A percentile compares a stretch with the other conserved stretches of the same genome.
Evolutionary conservation across 163 green algal genomes (phyloP).

Genomic region (Chloroidium sp.): DNA sequence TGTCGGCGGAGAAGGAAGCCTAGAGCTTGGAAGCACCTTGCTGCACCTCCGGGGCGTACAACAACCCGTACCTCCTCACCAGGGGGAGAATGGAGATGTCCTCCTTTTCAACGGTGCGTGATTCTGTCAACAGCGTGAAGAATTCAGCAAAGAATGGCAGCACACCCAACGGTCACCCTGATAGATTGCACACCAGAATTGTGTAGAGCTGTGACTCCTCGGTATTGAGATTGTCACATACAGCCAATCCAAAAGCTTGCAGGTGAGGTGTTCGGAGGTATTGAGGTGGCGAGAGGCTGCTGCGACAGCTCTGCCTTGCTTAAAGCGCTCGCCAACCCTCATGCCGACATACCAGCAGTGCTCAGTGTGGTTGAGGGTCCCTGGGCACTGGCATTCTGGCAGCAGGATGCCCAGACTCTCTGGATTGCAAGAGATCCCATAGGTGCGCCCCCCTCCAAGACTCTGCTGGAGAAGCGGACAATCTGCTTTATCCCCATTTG

Average conservation of each 20-base stretch:
- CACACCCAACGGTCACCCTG: too few relatives aligned
- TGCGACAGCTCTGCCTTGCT: slow-evolving; percentile 40
- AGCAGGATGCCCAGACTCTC: slow-evolving; percentile 32
- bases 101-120: slow-evolving; percentile 65
- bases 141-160: too few relatives aligned
- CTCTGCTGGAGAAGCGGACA: background rate
- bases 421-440: slow-evolving; percentile 70
- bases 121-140: background rate
- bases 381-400: slow-evolving; percentile 71
- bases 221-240: background rate
- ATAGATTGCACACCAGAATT: background rate
- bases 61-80: slow-evolving; percentile 3
- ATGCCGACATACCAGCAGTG: slow-evolving; percentile 7
- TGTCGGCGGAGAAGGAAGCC: background rate
- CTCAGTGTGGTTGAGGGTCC: slow-evolving; percentile 55
- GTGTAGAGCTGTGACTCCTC: background rate
- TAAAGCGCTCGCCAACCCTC: slow-evolving; percentile 5
- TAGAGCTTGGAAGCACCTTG: slow-evolving; percentile 29
- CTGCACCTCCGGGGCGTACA: slow-evolving; percentile 57
- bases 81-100: slow-evolving; percentile 30
- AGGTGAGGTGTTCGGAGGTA: slow-evolving; percentile 63
- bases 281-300: slow-evolving; percentile 30
- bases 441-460: slow-evolving; percentile 23
- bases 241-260: background rate
- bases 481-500: too few relatives aligned